Percentiles rank a stretch among this genome's conserved stretches.
These are phyloP conservation scores for Scortechinia acanthostroma DNA, from an alignment of 2,329 filamentous ascomycete genomes.

Conservation along the genomic window DNA sequence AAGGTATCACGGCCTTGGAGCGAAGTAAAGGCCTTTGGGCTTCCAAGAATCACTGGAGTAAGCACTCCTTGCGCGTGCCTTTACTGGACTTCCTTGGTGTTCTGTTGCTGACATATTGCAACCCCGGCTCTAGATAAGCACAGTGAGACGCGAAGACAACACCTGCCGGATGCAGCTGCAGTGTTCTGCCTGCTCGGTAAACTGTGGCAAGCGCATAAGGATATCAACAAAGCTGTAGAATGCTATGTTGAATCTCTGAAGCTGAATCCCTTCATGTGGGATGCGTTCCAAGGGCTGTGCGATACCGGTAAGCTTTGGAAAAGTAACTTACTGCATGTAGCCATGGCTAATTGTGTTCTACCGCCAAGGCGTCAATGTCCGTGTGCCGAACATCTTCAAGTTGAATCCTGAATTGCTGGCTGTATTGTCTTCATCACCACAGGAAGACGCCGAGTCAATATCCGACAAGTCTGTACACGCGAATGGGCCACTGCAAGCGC, in stretches of 20 bases:
- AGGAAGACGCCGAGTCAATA: conserved; percentile 14
- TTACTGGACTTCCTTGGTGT: background rate
- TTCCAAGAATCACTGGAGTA: conserved; percentile 39
- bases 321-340: too few relatives aligned
- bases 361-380: conserved; percentile 39
- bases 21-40: conserved; percentile 48
- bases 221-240: conserved; percentile 49
- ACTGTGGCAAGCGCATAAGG: conserved; percentile 52
- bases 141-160: conserved; percentile 53
- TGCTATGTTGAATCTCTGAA: conserved; percentile 59
- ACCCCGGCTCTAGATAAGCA: conserved; percentile 50
- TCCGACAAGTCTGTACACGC: background rate
- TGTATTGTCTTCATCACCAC: conserved; percentile 21
- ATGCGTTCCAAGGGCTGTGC: conserved; percentile 62
- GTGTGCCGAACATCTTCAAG: conserved; percentile 59
- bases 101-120: background rate
- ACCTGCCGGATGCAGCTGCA: conserved; percentile 60
- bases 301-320: conserved; percentile 31
- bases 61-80: background rate
- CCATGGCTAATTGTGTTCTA: too few relatives aligned
- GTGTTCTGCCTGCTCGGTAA: conserved; percentile 55
- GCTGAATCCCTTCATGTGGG: conserved; percentile 66
- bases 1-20: conserved; percentile 55
- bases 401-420: conserved; percentile 47
- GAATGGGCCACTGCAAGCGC: conserved; percentile 5